phyloP scores from a whole-genome alignment of 441 rosid species.

The Syzygium malaccense region DNA sequence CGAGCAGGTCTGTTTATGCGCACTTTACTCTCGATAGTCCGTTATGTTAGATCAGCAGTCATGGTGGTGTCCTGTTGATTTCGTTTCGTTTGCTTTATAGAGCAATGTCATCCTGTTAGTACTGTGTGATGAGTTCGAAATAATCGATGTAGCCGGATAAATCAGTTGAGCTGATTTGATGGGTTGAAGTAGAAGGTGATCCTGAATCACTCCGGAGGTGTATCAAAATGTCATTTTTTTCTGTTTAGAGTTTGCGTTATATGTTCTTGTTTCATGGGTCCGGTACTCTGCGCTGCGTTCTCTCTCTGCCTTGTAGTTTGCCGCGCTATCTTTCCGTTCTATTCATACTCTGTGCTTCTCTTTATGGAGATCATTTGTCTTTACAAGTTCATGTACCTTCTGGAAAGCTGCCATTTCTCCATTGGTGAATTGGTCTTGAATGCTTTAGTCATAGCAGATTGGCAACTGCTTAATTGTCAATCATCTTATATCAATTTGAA shows the following conservation, averaged over 20 bases:
- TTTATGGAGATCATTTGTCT: background rate
- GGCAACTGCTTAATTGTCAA: background rate
- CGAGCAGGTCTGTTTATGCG: conserved; percentile 41
- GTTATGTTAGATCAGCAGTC: background rate
- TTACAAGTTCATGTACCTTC: background rate
- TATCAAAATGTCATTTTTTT: background rate
- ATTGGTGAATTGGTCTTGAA: background rate
- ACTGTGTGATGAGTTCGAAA: background rate
- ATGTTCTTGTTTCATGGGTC: background rate
- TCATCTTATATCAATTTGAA: background rate
- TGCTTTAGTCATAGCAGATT: background rate
- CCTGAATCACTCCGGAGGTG: background rate
- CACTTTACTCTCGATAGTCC: background rate
- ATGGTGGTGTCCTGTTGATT: background rate
- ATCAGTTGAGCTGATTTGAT: background rate
- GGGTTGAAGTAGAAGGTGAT: background rate
- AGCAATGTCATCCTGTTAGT: background rate
- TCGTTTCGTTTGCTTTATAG: background rate
- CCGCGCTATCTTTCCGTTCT: background rate
- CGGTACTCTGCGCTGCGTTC: background rate
- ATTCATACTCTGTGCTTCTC: background rate
- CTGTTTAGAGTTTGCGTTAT: background rate
- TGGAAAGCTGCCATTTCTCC: background rate
- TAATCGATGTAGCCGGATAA: background rate
- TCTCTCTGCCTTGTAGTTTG: background rate